A percentile compares a stretch with the other conserved stretches of the same genome.
These are phyloP conservation scores for Gnaphalium uliginosum DNA, from an alignment of 129 eudicot genomes.

Conservation along the genomic window DNA sequence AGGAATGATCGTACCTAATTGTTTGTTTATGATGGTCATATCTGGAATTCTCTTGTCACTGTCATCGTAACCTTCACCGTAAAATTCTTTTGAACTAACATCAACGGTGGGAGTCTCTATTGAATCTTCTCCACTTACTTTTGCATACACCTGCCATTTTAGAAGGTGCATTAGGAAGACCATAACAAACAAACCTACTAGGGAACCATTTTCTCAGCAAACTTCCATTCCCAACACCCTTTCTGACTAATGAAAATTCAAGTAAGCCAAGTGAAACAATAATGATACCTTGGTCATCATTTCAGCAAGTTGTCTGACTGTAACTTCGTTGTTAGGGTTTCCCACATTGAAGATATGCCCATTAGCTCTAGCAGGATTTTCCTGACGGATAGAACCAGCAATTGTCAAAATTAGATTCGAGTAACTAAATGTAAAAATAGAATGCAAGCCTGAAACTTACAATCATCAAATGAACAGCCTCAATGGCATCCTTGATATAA, in stretches of 20 bases:
- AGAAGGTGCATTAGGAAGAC: background rate
- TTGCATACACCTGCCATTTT: conserved; percentile 63
- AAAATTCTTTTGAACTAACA: conserved; percentile 87
- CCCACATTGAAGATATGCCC: conserved; percentile 97
- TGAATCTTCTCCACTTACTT: conserved; percentile 84
- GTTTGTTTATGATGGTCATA: conserved; percentile 91
- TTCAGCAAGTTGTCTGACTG: conserved; percentile 98
- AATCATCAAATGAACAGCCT: conserved; percentile 95
- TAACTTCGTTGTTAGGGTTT: conserved; percentile 96
- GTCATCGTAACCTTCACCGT: conserved; percentile 93
- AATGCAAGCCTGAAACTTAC: conserved; percentile 38
- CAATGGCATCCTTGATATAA: conserved; percentile 97
- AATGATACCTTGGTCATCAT: conserved; percentile 90
- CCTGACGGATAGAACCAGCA: conserved; percentile 40
- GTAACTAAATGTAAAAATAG: background rate
- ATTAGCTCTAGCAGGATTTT: conserved; percentile 91
- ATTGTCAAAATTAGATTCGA: background rate
- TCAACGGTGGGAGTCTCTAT: conserved; percentile 79
- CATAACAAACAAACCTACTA: background rate
- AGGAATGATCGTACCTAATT: conserved; percentile 55
- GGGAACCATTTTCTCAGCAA: background rate
- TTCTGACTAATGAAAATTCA: conserved; percentile 5
- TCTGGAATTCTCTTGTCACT: conserved; percentile 98
- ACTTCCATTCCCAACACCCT: background rate
- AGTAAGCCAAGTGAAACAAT: background rate